These are phyloP conservation scores for Malassezia furfur DNA, from an alignment of 1,284 basidiomycete genomes.

Conservation along the genomic window DNA sequence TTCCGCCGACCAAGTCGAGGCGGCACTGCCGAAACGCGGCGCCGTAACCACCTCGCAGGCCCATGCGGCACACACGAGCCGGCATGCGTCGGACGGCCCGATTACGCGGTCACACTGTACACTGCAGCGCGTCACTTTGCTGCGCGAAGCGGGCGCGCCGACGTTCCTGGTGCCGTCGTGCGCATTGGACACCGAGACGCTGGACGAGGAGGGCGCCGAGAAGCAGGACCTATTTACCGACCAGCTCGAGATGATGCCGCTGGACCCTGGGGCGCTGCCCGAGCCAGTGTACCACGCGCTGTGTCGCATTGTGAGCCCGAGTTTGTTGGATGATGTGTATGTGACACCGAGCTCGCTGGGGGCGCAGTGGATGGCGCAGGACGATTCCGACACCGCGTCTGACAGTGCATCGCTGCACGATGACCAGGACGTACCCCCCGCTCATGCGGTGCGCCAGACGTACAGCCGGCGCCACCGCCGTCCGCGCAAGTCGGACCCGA, in stretches of 20 bases:
- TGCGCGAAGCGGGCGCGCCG: not conserved
- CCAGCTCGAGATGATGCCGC: conserved; percentile 11
- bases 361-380: conserved; percentile 10
- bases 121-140: conserved; percentile 8
- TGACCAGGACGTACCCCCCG: not conserved
- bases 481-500: not conserved
- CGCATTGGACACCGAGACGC: not conserved
- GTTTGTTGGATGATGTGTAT: conserved; percentile 10
- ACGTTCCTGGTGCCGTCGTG: conserved; percentile 13
- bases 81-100: not conserved
- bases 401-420: not conserved
- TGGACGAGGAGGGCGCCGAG: conserved; percentile 12
- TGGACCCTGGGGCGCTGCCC: conserved; percentile 9
- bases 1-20: no score
- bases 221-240: conserved; percentile 1
- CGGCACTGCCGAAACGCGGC: no score
- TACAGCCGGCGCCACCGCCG: not conserved
- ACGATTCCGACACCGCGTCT: not conserved
- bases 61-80: not conserved
- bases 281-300: conserved; percentile 9
- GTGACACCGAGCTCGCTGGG: conserved; percentile 3
- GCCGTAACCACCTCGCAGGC: not conserved
- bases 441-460: not conserved
- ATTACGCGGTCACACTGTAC: conserved; percentile 11
- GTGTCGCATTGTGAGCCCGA: conserved; percentile 11